These are phyloP conservation scores for Citrullus mucosospermus DNA, from an alignment of 306 rosid genomes.

Conservation along the genomic window DNA sequence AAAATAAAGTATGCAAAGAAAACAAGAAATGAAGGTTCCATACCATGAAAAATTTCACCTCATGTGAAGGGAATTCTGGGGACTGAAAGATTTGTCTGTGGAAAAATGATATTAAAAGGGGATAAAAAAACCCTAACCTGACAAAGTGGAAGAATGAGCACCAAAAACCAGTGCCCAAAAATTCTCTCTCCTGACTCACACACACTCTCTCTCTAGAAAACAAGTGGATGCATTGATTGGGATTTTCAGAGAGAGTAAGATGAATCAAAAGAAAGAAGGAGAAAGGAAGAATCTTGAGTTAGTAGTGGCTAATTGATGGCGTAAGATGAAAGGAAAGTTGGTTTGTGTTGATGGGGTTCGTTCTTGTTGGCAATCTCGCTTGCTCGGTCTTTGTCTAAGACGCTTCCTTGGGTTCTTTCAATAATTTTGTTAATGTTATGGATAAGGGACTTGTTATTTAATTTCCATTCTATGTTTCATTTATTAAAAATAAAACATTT, in stretches of 20 bases:
- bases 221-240: constrained; percentile 5
- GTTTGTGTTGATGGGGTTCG: not conserved
- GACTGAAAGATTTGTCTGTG: constrained; percentile 19
- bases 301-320: constrained; percentile 18
- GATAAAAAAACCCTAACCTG: constrained; percentile 46
- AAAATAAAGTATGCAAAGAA: not conserved
- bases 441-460: not conserved
- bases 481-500: too few species aligned
- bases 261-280: constrained; percentile 17
- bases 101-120: not conserved
- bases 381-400: not conserved
- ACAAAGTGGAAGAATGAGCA: constrained; percentile 14
- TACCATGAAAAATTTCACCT: constrained; percentile 22
- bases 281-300: constrained; percentile 10
- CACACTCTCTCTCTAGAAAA: not conserved
- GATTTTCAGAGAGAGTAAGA: constrained; percentile 9
- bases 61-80: constrained; percentile 27
- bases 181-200: constrained; percentile 8
- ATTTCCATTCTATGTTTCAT: not conserved
- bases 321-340: constrained; percentile 10
- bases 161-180: not conserved
- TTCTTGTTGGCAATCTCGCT: constrained; percentile 10
- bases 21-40: constrained; percentile 33
- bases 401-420: not conserved
- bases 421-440: not conserved